Evolutionary conservation across 352 stramenopile species (phyloP).

Genomic region (Phytophthora pseudosyringae): DNA sequence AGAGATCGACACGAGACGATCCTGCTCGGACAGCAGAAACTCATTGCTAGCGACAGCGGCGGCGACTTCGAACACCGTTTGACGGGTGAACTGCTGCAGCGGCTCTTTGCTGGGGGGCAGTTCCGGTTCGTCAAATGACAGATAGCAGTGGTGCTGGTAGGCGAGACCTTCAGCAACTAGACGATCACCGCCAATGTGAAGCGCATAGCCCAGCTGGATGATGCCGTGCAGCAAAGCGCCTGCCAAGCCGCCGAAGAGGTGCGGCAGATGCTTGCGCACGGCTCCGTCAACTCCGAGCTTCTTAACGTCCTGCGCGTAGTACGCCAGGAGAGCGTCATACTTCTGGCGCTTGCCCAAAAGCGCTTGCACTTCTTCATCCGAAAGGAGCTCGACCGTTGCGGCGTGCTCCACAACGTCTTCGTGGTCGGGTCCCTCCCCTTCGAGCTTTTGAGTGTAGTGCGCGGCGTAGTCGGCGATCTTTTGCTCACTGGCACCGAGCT

Average conservation of each 20-base stretch:
- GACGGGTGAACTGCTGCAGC: constrained; percentile 22
- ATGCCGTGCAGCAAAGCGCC: constrained; percentile 50
- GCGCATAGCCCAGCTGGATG: constrained; percentile 51
- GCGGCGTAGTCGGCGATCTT: constrained; percentile 40
- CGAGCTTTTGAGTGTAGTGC: constrained; percentile 43
- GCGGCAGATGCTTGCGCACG: constrained; percentile 39
- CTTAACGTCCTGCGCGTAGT: constrained; percentile 41
- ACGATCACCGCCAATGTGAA: constrained; percentile 44
- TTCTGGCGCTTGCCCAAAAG: constrained; percentile 39
- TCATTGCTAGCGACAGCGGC: constrained; percentile 25
- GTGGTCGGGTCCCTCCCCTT: constrained; percentile 31
- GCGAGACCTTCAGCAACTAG: constrained; percentile 45
- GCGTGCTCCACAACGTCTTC: constrained; percentile 28
- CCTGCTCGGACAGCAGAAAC: constrained; percentile 36
- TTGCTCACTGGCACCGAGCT: constrained; percentile 38
- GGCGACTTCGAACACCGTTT: constrained; percentile 34
- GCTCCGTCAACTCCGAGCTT: constrained; percentile 34
- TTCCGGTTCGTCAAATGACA: constrained; percentile 41
- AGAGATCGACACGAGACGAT: constrained; percentile 20
- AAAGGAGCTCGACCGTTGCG: constrained; percentile 14
- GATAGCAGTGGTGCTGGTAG: constrained; percentile 44
- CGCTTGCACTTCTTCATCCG: constrained; percentile 24
- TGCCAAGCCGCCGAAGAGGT: constrained; percentile 36
- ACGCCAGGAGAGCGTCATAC: constrained; percentile 35
- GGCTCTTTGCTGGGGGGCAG: constrained; percentile 17